These are phyloP conservation scores for Dacryopinax spathularia DNA, from an alignment of 768 basidiomycete species.

Conservation along the genomic window DNA sequence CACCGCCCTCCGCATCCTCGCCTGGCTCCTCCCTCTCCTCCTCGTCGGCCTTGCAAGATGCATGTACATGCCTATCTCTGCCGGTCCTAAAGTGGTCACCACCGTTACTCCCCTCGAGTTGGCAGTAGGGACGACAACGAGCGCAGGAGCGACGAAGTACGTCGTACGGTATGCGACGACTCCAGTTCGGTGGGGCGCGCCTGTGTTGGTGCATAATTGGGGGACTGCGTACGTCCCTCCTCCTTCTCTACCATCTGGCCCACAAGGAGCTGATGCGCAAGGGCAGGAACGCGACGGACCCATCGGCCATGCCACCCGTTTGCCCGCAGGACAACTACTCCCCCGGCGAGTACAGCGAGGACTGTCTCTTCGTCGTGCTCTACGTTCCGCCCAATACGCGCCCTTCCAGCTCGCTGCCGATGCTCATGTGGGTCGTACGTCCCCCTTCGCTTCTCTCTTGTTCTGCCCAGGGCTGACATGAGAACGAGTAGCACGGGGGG, in stretches of 20 bases:
- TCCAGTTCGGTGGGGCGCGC: background rate
- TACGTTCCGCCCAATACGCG: conserved; percentile 41
- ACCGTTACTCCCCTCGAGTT: background rate
- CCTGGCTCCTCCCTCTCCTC: background rate
- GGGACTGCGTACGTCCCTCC: background rate
- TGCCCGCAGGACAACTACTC: conserved; percentile 52
- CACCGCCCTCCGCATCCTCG: background rate
- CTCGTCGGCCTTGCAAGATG: background rate
- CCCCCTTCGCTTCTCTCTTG: background rate
- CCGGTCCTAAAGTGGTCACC: background rate
- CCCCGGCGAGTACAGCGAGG: conserved; percentile 38
- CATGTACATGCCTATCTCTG: background rate
- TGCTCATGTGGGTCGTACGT: conserved; percentile 43
- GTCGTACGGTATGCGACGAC: background rate
- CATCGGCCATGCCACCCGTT: conserved; percentile 44
- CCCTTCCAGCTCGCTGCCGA: conserved; percentile 28
- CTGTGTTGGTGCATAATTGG: background rate
- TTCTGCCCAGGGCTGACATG: background rate
- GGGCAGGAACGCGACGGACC: conserved; percentile 28
- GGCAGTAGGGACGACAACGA: background rate
- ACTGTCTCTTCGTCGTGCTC: conserved; percentile 67
- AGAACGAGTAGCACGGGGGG: conserved; percentile 68
- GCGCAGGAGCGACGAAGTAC: background rate
- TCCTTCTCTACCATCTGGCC: background rate
- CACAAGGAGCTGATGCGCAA: background rate